Conservation (phyloP, 2,329 filamentous ascomycete species). For the Orbilia blumenaviensis region DNA sequence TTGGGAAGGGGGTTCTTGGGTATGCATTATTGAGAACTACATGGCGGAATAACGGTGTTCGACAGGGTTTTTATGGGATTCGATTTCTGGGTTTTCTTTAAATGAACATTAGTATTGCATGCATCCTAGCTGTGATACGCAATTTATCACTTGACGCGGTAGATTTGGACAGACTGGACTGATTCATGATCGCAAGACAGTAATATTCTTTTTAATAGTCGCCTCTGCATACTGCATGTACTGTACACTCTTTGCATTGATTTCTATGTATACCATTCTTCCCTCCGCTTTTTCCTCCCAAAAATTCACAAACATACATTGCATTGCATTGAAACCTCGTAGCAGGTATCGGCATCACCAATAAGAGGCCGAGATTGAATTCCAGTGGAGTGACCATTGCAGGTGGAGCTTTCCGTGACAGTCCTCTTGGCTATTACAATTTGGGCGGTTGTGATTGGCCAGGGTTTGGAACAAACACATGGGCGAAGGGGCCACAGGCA, state of each 20-base stretch:
- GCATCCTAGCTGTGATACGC: too few relatives aligned
- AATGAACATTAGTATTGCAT: not conserved
- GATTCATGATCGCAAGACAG: not conserved
- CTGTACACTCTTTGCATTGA: not conserved
- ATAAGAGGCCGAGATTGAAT: not conserved
- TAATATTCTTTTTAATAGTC: not conserved
- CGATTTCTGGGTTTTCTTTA: not conserved
- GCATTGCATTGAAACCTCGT: not conserved
- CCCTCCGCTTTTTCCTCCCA: not conserved
- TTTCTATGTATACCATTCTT: not conserved
- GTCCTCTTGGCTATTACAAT: constrained; percentile 44
- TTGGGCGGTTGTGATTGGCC: constrained; percentile 46
- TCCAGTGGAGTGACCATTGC: not conserved
- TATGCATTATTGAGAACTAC: not conserved
- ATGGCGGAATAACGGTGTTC: constrained; percentile 15
- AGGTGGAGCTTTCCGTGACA: not conserved
- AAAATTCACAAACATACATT: too few relatives aligned
- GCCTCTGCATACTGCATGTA: not conserved
- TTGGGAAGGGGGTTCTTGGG: not conserved
- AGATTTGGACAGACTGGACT: not conserved
- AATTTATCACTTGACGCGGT: not conserved
- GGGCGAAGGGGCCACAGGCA: constrained; percentile 22
- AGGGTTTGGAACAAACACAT: constrained; percentile 23
- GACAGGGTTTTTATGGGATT: not conserved
- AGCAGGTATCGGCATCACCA: not conserved